Base-by-base conservation (phyloP, 2,329 filamentous ascomycete genomes). In the Xylaria digitata region DNA sequence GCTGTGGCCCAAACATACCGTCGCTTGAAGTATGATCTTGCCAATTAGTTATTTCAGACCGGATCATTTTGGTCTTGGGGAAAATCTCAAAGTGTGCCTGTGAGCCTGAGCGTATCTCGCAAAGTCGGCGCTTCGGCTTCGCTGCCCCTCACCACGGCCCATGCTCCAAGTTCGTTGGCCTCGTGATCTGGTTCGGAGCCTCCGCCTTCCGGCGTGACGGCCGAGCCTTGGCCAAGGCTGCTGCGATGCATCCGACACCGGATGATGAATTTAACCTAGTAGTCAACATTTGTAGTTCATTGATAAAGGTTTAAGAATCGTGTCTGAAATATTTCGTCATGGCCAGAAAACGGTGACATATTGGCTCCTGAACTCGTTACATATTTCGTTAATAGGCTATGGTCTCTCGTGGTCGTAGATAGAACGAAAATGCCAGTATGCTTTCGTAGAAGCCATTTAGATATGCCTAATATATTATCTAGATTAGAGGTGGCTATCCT, bases 381-480 rank as follows among this genome's bases (percentile, higher is more conserved):
- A 13, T 40, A 40, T 15, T 11, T 40, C 15, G 37, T 40, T 13
- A 15, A 40, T 15, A 5, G 15, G 21, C 8, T 9, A 30, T 2
- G 19, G 42, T 3, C 19, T 26, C 52, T 23, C 32, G 1, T n/a
- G 71, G 21, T 86, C 82, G 73, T 90, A 88, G 76, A 88, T 84
- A 91, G 89, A 69, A 90, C 84, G 37, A 81, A 80, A 67, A 89
- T 81, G 61, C 88, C 2, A 86, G 83, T 3, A 90, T 81, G 3
- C 80, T 72, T 68, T 89, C 82, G 78, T 90, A 90, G 75, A 86
- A 83, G 74, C 89, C 86, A 72, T 88, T 84, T 72, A 90, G 83
- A 76, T 32, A 21, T 37, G n/a, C 11, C 50, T 21, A 6, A 40
- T 87, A 89, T 45, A 82, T 85, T 43, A n/a, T n/a, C n/a, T n/a